Conservation (phyloP, 2,329 filamentous ascomycete species). For the Pseudopyricularia javanii region DNA sequence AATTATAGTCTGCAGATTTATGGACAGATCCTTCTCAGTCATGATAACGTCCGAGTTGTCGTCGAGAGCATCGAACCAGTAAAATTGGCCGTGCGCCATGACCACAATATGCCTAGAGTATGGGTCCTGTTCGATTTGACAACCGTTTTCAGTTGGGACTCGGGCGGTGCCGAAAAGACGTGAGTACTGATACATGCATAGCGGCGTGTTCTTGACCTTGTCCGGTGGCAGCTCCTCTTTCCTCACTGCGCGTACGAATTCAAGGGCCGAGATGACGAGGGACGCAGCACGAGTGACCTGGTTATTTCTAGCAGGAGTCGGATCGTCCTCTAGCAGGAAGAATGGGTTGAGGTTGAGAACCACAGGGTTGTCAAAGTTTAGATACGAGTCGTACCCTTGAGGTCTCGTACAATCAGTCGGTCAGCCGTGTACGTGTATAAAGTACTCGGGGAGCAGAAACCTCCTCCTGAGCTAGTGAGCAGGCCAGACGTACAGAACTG, state of each 20-base stretch:
- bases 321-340: slow-evolving; percentile 93
- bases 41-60: slow-evolving; percentile 93
- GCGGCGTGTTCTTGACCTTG: slow-evolving; percentile 65
- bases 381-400: slow-evolving; percentile 92
- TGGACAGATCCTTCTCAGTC: slow-evolving; percentile 83
- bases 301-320: slow-evolving; percentile 89
- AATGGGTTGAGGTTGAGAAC: slow-evolving; percentile 97
- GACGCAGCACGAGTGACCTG: slow-evolving; percentile 93
- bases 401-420: neutral
- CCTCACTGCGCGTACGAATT: slow-evolving; percentile 85
- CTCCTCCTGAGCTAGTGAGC: neutral
- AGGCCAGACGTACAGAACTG: slow-evolving; percentile 70
- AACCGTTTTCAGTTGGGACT: slow-evolving; percentile 87
- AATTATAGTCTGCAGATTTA: slow-evolving; percentile 86
- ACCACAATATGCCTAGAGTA: slow-evolving; percentile 89
- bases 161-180: slow-evolving; percentile 88
- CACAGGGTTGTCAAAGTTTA: slow-evolving; percentile 96
- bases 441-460: neutral
- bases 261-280: slow-evolving; percentile 75
- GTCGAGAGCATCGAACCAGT: slow-evolving; percentile 97
- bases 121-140: slow-evolving; percentile 89
- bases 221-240: slow-evolving; percentile 90
- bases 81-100: slow-evolving; percentile 89
- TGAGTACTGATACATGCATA: slow-evolving; percentile 98
- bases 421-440: neutral